Percentiles rank a stretch among this genome's conserved stretches.
phyloP scores from a whole-genome alignment of 768 basidiomycete genomes.

The Kwoniella shandongensis region DNA sequence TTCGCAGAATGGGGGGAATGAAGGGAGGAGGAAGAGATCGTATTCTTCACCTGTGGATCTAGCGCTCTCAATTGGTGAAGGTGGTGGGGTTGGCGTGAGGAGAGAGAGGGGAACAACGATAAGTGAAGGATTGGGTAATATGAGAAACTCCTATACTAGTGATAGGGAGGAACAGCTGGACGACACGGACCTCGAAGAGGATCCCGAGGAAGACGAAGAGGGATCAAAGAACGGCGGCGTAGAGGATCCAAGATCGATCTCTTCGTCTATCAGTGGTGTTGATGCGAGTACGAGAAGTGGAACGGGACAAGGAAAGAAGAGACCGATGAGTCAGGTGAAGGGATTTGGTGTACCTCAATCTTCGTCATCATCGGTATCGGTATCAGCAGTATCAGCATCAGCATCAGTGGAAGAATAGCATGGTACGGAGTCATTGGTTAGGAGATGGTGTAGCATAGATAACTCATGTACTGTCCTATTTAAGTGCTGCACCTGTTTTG shows the following conservation, averaged over 20 bases:
- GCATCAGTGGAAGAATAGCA: too few relatives aligned
- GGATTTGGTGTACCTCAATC: constrained; percentile 9
- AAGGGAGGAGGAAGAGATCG: not conserved
- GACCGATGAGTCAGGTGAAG: constrained; percentile 8
- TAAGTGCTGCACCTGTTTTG: too few relatives aligned
- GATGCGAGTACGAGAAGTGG: not conserved
- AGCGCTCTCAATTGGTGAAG: not conserved
- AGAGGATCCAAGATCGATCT: not conserved
- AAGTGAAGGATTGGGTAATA: not conserved
- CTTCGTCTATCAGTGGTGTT: too few relatives aligned
- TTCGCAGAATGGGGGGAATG: not conserved
- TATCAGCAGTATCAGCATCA: not conserved
- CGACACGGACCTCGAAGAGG: not conserved
- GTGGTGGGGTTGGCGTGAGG: too few relatives aligned
- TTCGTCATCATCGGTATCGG: not conserved
- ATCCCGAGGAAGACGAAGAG: not conserved
- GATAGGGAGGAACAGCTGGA: not conserved
- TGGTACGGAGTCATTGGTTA: too few relatives aligned
- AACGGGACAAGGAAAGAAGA: not conserved
- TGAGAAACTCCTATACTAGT: not conserved
- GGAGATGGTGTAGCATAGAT: too few relatives aligned
- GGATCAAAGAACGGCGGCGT: not conserved
- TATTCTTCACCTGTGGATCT: not conserved
- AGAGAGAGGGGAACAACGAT: not conserved
- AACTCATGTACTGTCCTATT: too few relatives aligned